phyloP scores from a whole-genome alignment of 2,329 filamentous ascomycete genomes.

The Phoma sp. region DNA sequence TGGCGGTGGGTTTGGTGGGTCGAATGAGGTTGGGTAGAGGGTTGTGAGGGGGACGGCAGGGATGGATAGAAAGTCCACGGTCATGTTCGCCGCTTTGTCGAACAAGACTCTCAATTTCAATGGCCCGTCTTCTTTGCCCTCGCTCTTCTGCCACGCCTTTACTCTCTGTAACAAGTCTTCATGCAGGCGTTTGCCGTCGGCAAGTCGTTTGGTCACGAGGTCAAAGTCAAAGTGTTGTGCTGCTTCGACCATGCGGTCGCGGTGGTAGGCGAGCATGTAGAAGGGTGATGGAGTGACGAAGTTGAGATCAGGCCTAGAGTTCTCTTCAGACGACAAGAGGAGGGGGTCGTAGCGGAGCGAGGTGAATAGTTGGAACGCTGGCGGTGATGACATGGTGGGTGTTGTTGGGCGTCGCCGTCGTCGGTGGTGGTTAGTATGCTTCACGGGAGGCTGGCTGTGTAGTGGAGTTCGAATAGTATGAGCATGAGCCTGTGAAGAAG shows the following conservation, averaged over 20 bases:
- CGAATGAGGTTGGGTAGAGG: constrained; percentile 65
- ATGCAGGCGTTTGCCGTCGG: constrained; percentile 44
- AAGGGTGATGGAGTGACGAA: constrained; percentile 64
- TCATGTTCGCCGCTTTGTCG: constrained; percentile 43
- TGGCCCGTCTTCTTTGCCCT: constrained; percentile 27
- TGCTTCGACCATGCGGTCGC: constrained; percentile 74
- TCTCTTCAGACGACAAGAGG: constrained; percentile 43
- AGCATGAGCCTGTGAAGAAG: background rate
- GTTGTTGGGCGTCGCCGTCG: background rate
- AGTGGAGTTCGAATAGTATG: background rate
- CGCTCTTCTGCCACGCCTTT: constrained; percentile 30
- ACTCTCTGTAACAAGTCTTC: constrained; percentile 43
- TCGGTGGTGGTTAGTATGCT: background rate
- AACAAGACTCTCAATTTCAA: constrained; percentile 63
- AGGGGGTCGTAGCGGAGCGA: constrained; percentile 49
- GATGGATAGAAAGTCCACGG: constrained; percentile 48
- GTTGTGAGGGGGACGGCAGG: constrained; percentile 56
- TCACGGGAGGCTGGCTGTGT: background rate
- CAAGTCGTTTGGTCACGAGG: constrained; percentile 40
- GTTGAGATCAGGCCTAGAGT: constrained; percentile 58
- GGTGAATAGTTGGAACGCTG: constrained; percentile 47
- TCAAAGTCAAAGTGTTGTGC: constrained; percentile 59
- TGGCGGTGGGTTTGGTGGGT: constrained; percentile 49
- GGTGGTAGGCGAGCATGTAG: constrained; percentile 81
- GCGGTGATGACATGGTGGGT: constrained; percentile 28